phyloP scores from a whole-genome alignment of 306 rosid genomes.

The Vachellia collinsii region DNA sequence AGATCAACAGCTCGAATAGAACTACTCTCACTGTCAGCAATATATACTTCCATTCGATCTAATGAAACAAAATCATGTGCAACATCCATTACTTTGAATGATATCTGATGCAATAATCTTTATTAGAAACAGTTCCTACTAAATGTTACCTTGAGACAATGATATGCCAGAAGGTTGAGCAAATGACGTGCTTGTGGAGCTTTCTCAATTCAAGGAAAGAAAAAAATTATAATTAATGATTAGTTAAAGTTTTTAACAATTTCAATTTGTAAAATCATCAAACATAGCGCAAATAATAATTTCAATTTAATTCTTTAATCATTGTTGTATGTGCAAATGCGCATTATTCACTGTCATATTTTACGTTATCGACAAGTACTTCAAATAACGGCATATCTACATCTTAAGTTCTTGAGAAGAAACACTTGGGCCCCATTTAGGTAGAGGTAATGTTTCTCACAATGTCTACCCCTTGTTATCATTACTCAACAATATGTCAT shows the following conservation, averaged over 20 bases:
- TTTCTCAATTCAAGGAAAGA: constrained; percentile 42
- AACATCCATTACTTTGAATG: constrained; percentile 23
- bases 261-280: constrained; percentile 22
- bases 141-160: constrained; percentile 76
- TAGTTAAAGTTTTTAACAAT: constrained; percentile 29
- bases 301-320: constrained; percentile 5
- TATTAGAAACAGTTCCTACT: constrained; percentile 26
- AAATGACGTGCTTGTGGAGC: constrained; percentile 79
- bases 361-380: constrained; percentile 22
- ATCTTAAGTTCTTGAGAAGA: constrained; percentile 7
- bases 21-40: constrained; percentile 99
- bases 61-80: constrained; percentile 36
- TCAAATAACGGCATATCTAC: constrained; percentile 9
- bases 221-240: constrained; percentile 29
- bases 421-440: neutral
- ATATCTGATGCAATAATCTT: constrained; percentile 14
- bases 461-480: neutral
- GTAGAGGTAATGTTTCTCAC: neutral
- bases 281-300: constrained; percentile 19
- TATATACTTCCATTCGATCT: constrained; percentile 69
- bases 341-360: constrained; percentile 17
- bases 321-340: neutral
- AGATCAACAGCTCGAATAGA: constrained; percentile 82
- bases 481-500: neutral
- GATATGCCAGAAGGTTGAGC: constrained; percentile 99